These are phyloP conservation scores for Sophora flavescens DNA, from an alignment of 306 rosid genomes.

Conservation along the genomic window DNA sequence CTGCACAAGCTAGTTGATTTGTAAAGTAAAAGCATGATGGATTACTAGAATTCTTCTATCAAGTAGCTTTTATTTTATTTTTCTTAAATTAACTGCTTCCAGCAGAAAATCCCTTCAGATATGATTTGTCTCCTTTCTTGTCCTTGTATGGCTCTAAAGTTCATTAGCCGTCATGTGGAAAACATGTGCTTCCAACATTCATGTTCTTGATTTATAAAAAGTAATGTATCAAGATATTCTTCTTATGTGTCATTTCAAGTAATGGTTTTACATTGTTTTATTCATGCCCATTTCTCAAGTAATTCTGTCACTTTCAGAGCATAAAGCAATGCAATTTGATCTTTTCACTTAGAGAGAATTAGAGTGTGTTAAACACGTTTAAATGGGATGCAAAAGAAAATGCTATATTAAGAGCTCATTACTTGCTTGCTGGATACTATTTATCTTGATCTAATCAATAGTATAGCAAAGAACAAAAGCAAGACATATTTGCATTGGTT, in stretches of 20 bases:
- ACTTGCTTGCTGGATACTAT: background rate
- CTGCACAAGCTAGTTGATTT: slow-evolving; percentile 4
- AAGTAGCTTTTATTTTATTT: background rate
- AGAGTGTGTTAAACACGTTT: background rate
- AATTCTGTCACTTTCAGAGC: background rate
- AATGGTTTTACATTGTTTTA: slow-evolving; percentile 1
- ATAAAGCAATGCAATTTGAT: background rate
- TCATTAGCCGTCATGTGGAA: slow-evolving; percentile 34
- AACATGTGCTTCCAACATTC: slow-evolving; percentile 41
- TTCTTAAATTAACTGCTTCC: background rate
- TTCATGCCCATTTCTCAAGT: background rate
- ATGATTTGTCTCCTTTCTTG: slow-evolving; percentile 48
- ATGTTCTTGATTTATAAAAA: slow-evolving; percentile 23
- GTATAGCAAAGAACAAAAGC: background rate
- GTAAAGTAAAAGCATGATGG: background rate
- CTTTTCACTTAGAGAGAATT: background rate
- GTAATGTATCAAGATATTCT: background rate
- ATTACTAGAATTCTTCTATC: background rate
- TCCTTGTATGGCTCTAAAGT: slow-evolving; percentile 34
- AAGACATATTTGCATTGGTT: background rate
- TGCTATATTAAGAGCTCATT: background rate
- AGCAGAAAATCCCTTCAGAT: slow-evolving; percentile 46
- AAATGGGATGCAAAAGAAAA: background rate
- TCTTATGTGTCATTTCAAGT: slow-evolving; percentile 16
- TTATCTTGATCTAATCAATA: background rate